A percentile compares a stretch with the other conserved stretches of the same genome.
phyloP scores from a whole-genome alignment of 805 yeast species.

The Torulaspora gathmanii region DNA sequence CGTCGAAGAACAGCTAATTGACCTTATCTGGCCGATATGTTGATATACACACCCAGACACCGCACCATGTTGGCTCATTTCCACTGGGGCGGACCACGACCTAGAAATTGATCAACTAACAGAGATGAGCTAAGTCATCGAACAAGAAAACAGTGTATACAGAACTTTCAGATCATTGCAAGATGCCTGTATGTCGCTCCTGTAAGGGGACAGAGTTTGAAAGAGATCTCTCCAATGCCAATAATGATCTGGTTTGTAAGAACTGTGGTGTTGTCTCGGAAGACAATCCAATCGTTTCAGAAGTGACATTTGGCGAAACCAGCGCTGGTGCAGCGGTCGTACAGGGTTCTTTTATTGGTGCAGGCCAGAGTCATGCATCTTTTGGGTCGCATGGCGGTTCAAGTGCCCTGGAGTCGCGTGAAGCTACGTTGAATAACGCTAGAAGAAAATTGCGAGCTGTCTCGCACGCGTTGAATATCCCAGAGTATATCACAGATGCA shows the following conservation, averaged over 20 bases:
- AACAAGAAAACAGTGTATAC: neutral
- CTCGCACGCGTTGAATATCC: slow-evolving; percentile 71
- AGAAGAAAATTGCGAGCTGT: slow-evolving; percentile 71
- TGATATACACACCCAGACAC: slow-evolving; percentile 1
- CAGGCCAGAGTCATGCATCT: slow-evolving; percentile 74
- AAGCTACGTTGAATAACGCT: slow-evolving; percentile 84
- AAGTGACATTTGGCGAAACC: slow-evolving; percentile 89
- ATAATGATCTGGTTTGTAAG: slow-evolving; percentile 75
- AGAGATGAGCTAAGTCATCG: slow-evolving; percentile 4
- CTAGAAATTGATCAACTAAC: neutral
- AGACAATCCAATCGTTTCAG: slow-evolving; percentile 92
- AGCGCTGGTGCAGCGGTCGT: slow-evolving; percentile 93
- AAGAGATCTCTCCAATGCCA: slow-evolving; percentile 51
- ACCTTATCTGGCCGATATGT: neutral
- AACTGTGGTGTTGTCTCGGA: slow-evolving; percentile 83
- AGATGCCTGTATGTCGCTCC: slow-evolving; percentile 36
- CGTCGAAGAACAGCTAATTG: too few species aligned
- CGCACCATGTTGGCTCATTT: neutral
- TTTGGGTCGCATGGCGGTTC: slow-evolving; percentile 54
- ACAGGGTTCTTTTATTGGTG: slow-evolving; percentile 88
- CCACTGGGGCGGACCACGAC: neutral
- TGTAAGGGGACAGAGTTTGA: slow-evolving; percentile 53
- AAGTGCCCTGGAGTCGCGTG: slow-evolving; percentile 78
- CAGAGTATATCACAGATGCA: slow-evolving; percentile 79
- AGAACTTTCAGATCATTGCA: neutral